Evolutionary conservation across 2,329 filamentous ascomycete species (phyloP).

Genomic region (Tolypocladium cylindrosporum): DNA sequence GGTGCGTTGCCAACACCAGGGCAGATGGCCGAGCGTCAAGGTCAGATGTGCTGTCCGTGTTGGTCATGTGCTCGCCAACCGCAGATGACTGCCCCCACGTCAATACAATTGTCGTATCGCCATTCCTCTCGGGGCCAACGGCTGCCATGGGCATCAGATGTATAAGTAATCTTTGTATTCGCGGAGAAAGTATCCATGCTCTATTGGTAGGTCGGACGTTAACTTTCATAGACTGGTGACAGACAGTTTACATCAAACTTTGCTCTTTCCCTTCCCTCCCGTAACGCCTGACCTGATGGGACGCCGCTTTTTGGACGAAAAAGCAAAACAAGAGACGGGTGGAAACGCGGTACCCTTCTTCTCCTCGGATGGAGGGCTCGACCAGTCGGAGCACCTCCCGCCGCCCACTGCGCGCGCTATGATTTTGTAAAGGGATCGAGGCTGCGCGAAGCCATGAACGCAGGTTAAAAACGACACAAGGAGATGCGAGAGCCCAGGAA

Average conservation of each 20-base stretch:
- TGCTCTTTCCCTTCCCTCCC: constrained; percentile 18
- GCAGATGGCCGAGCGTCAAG: background rate
- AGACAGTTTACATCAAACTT: constrained; percentile 18
- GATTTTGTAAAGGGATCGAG: background rate
- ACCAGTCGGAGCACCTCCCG: background rate
- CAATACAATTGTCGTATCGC: background rate
- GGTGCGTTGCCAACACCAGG: background rate
- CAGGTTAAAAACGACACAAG: background rate
- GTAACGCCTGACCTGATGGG: constrained; percentile 19
- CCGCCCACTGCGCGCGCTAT: background rate
- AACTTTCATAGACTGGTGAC: constrained; percentile 9
- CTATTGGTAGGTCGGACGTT: constrained; percentile 10
- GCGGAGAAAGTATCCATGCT: constrained; percentile 4
- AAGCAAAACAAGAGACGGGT: background rate
- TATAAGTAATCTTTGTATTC: background rate
- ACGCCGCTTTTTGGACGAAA: constrained; percentile 12
- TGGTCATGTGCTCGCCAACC: background rate
- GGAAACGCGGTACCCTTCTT: background rate
- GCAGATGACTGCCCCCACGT: background rate
- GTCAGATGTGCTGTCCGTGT: background rate
- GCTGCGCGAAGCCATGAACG: constrained; percentile 1
- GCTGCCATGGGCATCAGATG: background rate
- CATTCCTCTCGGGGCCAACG: background rate
- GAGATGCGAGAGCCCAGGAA: background rate
- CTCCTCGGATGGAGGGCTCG: background rate